phyloP scores from a whole-genome alignment of 106 monocot genomes.

The Cymbidium sinense region DNA sequence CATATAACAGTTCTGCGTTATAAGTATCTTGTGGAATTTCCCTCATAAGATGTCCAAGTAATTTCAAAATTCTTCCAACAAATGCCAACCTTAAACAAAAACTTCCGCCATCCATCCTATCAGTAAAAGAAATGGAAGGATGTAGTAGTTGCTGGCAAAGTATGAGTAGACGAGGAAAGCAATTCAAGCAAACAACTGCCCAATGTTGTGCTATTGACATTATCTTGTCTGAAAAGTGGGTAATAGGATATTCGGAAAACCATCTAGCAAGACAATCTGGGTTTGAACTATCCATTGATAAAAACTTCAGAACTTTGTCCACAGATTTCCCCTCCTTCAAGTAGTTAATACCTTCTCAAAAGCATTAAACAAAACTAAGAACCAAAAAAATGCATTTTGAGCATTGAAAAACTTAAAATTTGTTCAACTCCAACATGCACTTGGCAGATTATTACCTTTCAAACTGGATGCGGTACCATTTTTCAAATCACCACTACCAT shows the following conservation, averaged over 20 bases:
- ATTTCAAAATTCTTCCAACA: conserved; percentile 53
- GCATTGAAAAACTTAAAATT: background rate
- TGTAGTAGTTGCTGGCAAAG: conserved; percentile 32
- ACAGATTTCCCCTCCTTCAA: conserved; percentile 35
- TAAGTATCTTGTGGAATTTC: conserved; percentile 38
- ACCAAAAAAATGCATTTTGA: background rate
- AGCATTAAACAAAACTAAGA: conserved; percentile 10
- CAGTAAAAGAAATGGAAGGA: conserved; percentile 21
- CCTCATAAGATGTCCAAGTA: conserved; percentile 37
- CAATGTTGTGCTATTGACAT: conserved; percentile 40
- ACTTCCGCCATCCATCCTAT: conserved; percentile 30
- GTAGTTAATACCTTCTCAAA: conserved; percentile 32
- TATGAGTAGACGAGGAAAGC: conserved; percentile 57
- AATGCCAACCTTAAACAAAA: conserved; percentile 53
- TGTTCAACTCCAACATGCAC: background rate
- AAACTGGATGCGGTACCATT: conserved; percentile 14
- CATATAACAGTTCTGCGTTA: conserved; percentile 41
- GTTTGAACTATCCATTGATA: conserved; percentile 46
- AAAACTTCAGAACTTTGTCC: conserved; percentile 35
- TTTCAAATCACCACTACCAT: conserved; percentile 14
- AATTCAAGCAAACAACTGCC: conserved; percentile 60
- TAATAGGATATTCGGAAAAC: conserved; percentile 9
- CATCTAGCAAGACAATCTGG: conserved; percentile 18
- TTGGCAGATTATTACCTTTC: conserved; percentile 44
- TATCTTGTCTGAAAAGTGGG: conserved; percentile 24